phyloP scores from a whole-genome alignment of 1,284 basidiomycete species.

The Ganoderma multipileum region DNA sequence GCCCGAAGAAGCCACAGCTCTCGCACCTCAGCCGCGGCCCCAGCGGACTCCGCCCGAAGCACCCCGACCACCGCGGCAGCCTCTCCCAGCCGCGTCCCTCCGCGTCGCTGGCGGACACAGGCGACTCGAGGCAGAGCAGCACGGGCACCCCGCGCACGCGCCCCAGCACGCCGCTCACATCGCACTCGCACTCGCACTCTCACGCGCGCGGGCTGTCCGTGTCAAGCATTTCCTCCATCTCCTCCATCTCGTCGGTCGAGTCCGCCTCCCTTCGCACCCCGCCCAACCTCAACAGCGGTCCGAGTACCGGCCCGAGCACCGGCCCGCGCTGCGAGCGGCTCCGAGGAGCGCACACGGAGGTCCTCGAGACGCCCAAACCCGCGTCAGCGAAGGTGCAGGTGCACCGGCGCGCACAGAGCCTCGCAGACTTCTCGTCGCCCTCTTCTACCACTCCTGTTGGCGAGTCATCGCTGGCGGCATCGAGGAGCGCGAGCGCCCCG shows the following conservation, averaged over 20 bases:
- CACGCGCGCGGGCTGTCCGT: conserved; percentile 31
- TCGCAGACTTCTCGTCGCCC: conserved; percentile 31
- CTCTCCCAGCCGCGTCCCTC: conserved; percentile 15
- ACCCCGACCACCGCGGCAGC: conserved; percentile 18
- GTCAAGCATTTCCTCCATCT: conserved; percentile 20
- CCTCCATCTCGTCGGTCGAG: conserved; percentile 17
- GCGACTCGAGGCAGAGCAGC: conserved; percentile 12
- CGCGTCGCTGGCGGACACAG: conserved; percentile 23
- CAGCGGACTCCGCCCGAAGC: conserved; percentile 36
- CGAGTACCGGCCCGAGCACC: neutral
- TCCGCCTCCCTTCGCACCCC: neutral
- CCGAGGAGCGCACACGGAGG: neutral
- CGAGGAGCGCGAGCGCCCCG: conserved; percentile 22
- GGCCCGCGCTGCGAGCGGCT: neutral
- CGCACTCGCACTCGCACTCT: conserved; percentile 16
- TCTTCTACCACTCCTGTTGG: neutral
- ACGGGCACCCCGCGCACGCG: conserved; percentile 20
- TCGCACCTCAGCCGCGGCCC: conserved; percentile 40
- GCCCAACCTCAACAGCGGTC: neutral
- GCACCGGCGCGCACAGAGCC: conserved; percentile 41
- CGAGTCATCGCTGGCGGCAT: neutral
- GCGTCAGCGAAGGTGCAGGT: conserved; percentile 13
- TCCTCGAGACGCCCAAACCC: conserved; percentile 19
- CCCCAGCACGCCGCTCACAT: neutral
- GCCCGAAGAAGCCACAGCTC: conserved; percentile 62